Evolutionary conservation across 2,329 filamentous ascomycete species (phyloP), one percentile per base, ranked within the genome.

Genomic region (Decorospora gaudefroyi): DNA sequence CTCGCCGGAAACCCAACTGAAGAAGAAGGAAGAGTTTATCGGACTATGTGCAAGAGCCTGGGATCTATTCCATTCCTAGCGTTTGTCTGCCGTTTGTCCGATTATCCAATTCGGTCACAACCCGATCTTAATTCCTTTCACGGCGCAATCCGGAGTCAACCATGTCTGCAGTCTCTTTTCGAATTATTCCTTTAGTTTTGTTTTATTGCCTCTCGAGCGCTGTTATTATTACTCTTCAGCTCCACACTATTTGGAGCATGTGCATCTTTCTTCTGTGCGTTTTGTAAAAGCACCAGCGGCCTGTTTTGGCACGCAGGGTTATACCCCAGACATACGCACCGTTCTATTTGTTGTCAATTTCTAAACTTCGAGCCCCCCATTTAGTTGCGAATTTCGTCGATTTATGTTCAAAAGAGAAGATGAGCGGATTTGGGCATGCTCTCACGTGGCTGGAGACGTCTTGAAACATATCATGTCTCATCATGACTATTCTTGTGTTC

Each of bases 11-110:
- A 89, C 85, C 4, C 86, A 89, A 68, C 80, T 83, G 59, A 85
- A 82, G 64, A 97, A 97, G 82, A 90, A 90, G 67, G 90, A 96
- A 29, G 90, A 96, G 69, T 99, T 99, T 65, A 76, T 99, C 53
- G 78, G 81, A 42, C 75, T 97, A 35, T 96, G 92, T 68, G 84
- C 89, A 57, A 80, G 89, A 63, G 93, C 93, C 6, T 99, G 93
- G 93, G 93, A 99, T 74, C 73, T 99, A 18, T 96, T 97, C 72
- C 93, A 97, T 76, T 96, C 90, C 51, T 96, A 53, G 65, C 53
- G 45, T 44, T 36, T 35, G 46, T 42, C 50, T 29, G 51, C 26
- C 40, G 40, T 51, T 45, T 34, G 32, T 52, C 46, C 29, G 36
- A 46, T 40, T 46, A 45, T 51, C 25, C 17, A 28, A 49, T 36